Evolutionary conservation across 148 eudicot genomes (phyloP), one percentile per base, ranked within the genome.

Genomic region (Fagopyrum tataricum): DNA sequence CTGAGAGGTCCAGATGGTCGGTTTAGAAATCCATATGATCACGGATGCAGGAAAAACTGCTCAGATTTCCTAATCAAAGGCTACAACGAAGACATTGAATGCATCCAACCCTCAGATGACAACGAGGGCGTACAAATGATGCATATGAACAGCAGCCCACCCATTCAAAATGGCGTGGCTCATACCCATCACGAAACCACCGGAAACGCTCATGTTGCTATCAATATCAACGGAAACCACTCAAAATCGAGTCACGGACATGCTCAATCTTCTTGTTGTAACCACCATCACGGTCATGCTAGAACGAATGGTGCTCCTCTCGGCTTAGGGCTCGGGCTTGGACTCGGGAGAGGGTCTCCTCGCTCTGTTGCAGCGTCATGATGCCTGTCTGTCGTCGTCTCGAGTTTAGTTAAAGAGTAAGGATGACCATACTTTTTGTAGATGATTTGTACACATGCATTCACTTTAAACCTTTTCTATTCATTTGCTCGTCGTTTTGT

Each of bases 1-100:
- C 86, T 96, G 18, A 84, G 82, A 88, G 97, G 97, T 56, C 83
- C 94, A 4, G 88, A 84, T 76, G 99, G 99, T 72, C 87, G 90
- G 52, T 96, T 92, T 61, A 83, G 87, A 72, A 96, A 96, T 62
- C 99, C 96, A 20, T 96, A 82, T 69, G 97, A 96, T 78, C 96
- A 92, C 37, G 99, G 99, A 43, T 73, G 83, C 76, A 82, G 78
- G 76, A 92, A 86, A 75, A 96, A 96, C 80, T 96, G 99, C 81
- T 80, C 96, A 13, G 99, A 96, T 74, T 92, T 96, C 78, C 80
- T 96, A 67, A 81, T 90, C 70, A 88, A 79, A 39, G 99, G 97
- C 11, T 96, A 86, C 83, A 96, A 86, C 61, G 99, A 86, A 89
- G 97, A 96, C 66, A 72, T 86, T 21, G 94, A 95, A 80, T 64